A percentile compares a stretch with the other conserved stretches of the same genome.
These are phyloP conservation scores for Pichia sporocuriosa DNA, from an alignment of 805 yeast species.

Conservation along the genomic window DNA sequence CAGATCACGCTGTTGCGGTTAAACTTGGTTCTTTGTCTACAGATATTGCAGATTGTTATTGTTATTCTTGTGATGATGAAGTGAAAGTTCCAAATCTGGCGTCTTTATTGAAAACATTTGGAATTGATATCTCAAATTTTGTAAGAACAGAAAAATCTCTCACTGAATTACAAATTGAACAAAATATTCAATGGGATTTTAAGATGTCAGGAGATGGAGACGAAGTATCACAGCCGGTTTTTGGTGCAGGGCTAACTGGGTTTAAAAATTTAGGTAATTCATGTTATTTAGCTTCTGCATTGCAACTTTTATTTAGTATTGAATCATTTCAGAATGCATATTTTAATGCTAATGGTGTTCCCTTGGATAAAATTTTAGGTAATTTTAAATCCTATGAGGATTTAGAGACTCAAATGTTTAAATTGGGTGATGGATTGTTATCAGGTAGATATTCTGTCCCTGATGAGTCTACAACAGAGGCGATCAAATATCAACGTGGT, in stretches of 20 bases:
- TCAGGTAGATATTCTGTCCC: slow-evolving; percentile 71
- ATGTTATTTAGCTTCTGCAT: slow-evolving; percentile 77
- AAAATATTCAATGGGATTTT: slow-evolving; percentile 90
- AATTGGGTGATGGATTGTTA: slow-evolving; percentile 70
- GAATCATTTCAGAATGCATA: slow-evolving; percentile 36
- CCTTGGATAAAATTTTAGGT: slow-evolving; percentile 27
- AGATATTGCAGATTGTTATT: slow-evolving; percentile 78
- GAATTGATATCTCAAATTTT: slow-evolving; percentile 52
- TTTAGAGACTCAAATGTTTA: slow-evolving; percentile 67
- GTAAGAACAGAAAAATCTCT: slow-evolving; percentile 81
- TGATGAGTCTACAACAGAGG: slow-evolving; percentile 35
- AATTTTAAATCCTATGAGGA: slow-evolving; percentile 53
- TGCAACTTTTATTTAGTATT: slow-evolving; percentile 61
- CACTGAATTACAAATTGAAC: slow-evolving; percentile 87
- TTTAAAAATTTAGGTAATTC: slow-evolving; percentile 87
- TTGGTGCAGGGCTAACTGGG: slow-evolving; percentile 78
- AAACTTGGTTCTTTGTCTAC: slow-evolving; percentile 84
- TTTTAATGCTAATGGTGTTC: slow-evolving; percentile 27
- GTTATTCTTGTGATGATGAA: slow-evolving; percentile 87
- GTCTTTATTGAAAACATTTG: slow-evolving; percentile 46
- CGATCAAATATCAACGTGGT: slow-evolving; percentile 60
- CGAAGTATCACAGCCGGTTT: slow-evolving; percentile 51
- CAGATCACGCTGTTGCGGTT: slow-evolving; percentile 75
- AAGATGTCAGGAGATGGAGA: slow-evolving; percentile 70
- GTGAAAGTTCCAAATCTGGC: slow-evolving; percentile 61